A percentile compares a stretch with the other conserved stretches of the same genome.
Conservation (phyloP, 768 basidiomycete genomes). For the Daedalea quercina region DNA sequence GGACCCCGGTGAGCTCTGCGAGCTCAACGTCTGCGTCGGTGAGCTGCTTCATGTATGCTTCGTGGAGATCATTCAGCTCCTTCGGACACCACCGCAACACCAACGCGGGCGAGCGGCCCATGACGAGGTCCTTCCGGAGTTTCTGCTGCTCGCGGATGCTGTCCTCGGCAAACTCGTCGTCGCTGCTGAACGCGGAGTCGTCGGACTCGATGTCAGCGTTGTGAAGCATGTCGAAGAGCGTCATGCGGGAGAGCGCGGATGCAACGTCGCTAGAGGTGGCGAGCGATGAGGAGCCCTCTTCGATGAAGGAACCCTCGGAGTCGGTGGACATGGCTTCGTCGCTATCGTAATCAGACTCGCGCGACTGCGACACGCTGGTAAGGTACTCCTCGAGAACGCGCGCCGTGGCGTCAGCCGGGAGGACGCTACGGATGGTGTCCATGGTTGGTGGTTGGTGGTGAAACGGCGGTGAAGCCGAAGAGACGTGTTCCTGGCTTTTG, state of each 20-base stretch:
- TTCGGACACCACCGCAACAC: neutral
- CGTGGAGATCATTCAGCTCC: constrained; percentile 1
- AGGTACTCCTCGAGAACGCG: neutral
- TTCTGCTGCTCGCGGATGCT: neutral
- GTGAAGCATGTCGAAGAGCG: neutral
- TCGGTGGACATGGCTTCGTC: constrained; percentile 6
- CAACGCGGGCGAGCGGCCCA: neutral
- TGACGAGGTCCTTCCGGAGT: neutral
- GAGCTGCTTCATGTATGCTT: constrained; percentile 5
- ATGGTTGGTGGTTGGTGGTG: no score
- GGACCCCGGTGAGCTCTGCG: constrained; percentile 1
- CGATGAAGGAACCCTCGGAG: neutral
- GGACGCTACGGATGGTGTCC: no score
- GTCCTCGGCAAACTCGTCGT: constrained; percentile 3
- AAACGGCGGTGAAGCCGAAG: no score
- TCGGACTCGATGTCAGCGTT: constrained; percentile 1
- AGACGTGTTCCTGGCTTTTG: no score
- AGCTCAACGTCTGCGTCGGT: constrained; percentile 2
- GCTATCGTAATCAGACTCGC: neutral
- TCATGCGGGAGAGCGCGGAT: neutral
- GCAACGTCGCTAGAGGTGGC: neutral
- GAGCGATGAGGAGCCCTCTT: neutral
- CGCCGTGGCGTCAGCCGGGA: neutral
- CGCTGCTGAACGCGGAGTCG: constrained; percentile 6
- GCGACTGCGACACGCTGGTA: neutral